A percentile compares a stretch with the other conserved stretches of the same genome.
phyloP scores from a whole-genome alignment of 2,329 filamentous ascomycete genomes.

The Dactylellina haptotyla region DNA sequence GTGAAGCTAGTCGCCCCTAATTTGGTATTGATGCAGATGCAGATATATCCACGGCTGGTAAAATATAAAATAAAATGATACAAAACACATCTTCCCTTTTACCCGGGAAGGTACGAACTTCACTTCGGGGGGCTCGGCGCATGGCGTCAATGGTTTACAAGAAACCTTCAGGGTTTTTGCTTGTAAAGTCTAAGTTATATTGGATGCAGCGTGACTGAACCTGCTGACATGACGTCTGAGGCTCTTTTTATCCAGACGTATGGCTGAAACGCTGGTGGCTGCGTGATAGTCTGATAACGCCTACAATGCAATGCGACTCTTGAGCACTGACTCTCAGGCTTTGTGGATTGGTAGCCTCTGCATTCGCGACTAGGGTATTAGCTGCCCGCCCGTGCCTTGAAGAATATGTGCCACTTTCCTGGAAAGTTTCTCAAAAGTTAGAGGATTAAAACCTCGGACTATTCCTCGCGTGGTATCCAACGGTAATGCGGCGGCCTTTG shows the following conservation, averaged over 20 bases:
- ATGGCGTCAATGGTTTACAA: slow-evolving; percentile 27
- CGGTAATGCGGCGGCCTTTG: slow-evolving; percentile 9
- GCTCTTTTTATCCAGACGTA: slow-evolving; percentile 53
- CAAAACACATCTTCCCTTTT: slow-evolving; percentile 42
- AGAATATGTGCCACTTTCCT: slow-evolving; percentile 5
- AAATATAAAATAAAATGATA: slow-evolving; percentile 53
- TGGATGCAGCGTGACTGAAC: slow-evolving; percentile 41
- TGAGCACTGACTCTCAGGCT: slow-evolving; percentile 17
- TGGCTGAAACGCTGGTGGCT: slow-evolving; percentile 53
- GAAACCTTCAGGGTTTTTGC: slow-evolving; percentile 12
- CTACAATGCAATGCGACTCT: not conserved
- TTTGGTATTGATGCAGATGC: slow-evolving; percentile 34
- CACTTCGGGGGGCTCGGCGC: not conserved
- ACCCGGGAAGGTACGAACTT: slow-evolving; percentile 32
- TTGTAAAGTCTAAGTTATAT: slow-evolving; percentile 4
- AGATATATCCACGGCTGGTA: slow-evolving; percentile 46
- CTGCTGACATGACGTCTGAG: slow-evolving; percentile 54
- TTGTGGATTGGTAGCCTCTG: not conserved
- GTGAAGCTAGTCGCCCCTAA: slow-evolving; percentile 13
- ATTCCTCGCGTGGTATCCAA: slow-evolving; percentile 46
- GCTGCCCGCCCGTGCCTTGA: slow-evolving; percentile 8
- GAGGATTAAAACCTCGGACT: slow-evolving; percentile 34
- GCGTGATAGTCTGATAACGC: slow-evolving; percentile 33
- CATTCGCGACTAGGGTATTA: not conserved
- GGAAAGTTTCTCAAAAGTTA: slow-evolving; percentile 34